phyloP scores from a whole-genome alignment of 2,329 filamentous ascomycete species.

The Xylaria sp. region DNA sequence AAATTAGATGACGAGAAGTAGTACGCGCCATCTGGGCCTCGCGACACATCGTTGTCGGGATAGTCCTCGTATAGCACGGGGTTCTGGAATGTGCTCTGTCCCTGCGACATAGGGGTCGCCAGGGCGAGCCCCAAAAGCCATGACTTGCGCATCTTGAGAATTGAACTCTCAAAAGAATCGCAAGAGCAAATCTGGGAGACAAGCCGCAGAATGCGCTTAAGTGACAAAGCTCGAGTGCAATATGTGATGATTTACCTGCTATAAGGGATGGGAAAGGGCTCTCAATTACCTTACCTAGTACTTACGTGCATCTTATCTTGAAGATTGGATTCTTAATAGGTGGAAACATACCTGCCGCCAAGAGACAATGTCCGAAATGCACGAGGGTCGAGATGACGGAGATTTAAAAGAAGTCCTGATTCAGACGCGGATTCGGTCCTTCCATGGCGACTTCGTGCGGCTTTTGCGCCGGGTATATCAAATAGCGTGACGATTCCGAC shows the following conservation, averaged over 20 bases:
- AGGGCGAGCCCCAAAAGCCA: background rate
- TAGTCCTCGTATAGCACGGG: background rate
- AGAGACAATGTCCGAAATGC: too few relatives aligned
- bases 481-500: background rate
- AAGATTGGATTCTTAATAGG: background rate
- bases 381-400: background rate
- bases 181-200: background rate
- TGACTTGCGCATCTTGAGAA: background rate
- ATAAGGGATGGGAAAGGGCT: background rate
- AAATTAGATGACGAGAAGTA: background rate
- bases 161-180: background rate
- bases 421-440: background rate
- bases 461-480: background rate
- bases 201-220: background rate
- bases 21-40: background rate
- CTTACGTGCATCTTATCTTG: background rate
- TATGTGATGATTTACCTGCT: background rate
- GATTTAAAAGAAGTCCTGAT: background rate
- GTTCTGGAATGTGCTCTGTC: background rate
- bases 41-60: background rate
- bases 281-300: background rate
- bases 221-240: background rate
- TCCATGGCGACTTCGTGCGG: background rate
- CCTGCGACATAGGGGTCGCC: background rate
- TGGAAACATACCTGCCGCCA: background rate